Conservation (phyloP, 371 early-diverging fungal species). For the Mortierella sp. region DNA sequence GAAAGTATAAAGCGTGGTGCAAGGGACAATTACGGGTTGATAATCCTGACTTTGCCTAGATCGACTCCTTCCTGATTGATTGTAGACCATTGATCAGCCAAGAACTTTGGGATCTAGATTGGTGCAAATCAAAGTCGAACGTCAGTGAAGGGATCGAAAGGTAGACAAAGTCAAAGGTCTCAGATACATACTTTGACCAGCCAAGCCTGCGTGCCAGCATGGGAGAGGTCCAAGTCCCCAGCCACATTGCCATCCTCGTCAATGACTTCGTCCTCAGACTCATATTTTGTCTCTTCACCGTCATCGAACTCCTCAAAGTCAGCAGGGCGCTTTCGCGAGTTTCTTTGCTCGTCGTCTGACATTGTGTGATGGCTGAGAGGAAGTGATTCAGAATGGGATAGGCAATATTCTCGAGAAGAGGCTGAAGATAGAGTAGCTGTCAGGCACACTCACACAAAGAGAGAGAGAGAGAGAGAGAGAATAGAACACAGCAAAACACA, state of each 20-base stretch:
- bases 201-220: conserved; percentile 84
- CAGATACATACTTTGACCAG: conserved; percentile 80
- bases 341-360: conserved; percentile 35
- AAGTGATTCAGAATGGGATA: neutral
- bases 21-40: conserved; percentile 60
- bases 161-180: neutral
- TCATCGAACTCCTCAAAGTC: conserved; percentile 75
- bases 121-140: neutral
- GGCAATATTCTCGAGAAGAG: neutral
- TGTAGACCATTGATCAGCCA: conserved; percentile 85
- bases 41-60: conserved; percentile 86
- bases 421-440: neutral
- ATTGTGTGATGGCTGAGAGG: conserved; percentile 17
- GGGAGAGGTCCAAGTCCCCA: conserved; percentile 77
- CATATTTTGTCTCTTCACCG: conserved; percentile 61
- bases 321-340: conserved; percentile 50
- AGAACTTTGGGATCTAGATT: conserved; percentile 79
- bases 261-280: conserved; percentile 56
- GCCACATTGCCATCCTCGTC: conserved; percentile 76
- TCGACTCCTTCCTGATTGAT: conserved; percentile 76
- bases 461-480: neutral
- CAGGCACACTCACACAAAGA: conserved; percentile 1
- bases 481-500: conserved; percentile 10
- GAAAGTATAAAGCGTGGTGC: neutral
- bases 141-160: neutral